A percentile compares a stretch with the other conserved stretches of the same genome.
phyloP scores from a whole-genome alignment of 2,329 filamentous ascomycete genomes.

The Phaeosphaeria sp. region DNA sequence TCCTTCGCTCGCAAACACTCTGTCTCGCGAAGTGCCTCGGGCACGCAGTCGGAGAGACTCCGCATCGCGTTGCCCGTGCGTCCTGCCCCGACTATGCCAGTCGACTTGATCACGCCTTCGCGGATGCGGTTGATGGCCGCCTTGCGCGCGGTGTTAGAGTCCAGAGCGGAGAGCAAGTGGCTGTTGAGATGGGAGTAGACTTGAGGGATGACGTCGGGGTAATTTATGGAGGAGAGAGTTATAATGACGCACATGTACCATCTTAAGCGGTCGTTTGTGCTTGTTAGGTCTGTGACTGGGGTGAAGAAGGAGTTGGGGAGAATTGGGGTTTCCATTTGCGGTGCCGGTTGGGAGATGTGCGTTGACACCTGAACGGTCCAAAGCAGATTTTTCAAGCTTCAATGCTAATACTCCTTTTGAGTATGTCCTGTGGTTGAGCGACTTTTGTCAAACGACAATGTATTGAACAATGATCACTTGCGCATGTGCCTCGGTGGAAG shows the following conservation, averaged over 20 bases:
- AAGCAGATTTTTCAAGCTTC: too few relatives aligned
- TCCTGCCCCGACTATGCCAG: conserved; percentile 2
- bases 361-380: too few relatives aligned
- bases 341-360: too few relatives aligned
- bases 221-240: conserved; percentile 3
- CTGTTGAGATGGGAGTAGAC: neutral
- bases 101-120: conserved; percentile 7
- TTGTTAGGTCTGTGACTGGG: neutral
- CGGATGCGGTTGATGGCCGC: neutral
- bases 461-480: too few relatives aligned
- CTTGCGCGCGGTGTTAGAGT: conserved; percentile 2
- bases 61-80: conserved; percentile 6
- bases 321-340: neutral
- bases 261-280: conserved; percentile 1
- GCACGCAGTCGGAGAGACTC: neutral
- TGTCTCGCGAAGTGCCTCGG: conserved; percentile 1
- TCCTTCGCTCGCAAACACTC: neutral
- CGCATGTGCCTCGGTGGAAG: too few relatives aligned
- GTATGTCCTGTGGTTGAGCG: too few relatives aligned
- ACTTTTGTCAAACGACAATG: too few relatives aligned
- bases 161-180: neutral
- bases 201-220: conserved; percentile 5
- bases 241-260: conserved; percentile 6
- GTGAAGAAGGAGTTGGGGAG: conserved; percentile 3
- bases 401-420: too few relatives aligned